A percentile compares a stretch with the other conserved stretches of the same genome.
Evolutionary conservation across 306 rosid species (phyloP).

Genomic region (Vicia faba): DNA sequence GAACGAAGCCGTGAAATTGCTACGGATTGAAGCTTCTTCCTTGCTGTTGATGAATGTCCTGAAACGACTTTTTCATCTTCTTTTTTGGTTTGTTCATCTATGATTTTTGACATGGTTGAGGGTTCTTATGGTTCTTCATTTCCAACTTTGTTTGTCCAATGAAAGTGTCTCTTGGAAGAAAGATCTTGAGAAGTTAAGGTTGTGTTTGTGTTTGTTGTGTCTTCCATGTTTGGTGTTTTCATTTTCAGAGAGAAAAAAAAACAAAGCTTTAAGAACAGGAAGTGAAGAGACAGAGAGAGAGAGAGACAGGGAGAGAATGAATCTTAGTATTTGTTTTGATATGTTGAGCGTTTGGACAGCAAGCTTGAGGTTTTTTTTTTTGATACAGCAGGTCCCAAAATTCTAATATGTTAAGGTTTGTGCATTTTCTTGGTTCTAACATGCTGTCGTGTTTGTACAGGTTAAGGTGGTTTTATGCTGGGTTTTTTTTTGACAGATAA

Average conservation of each 20-base stretch:
- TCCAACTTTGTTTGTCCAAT: conserved; percentile 87
- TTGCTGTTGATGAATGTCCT: conserved; percentile 34
- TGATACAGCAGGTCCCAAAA: too few species aligned
- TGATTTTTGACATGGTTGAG: conserved; percentile 49
- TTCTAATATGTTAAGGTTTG: too few species aligned
- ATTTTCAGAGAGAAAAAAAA: conserved; percentile 45
- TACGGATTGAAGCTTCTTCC: conserved; percentile 66
- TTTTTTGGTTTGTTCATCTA: conserved; percentile 42
- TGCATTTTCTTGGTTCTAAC: too few species aligned
- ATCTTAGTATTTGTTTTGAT: conserved; percentile 3
- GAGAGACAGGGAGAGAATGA: conserved; percentile 26
- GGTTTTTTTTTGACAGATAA: too few species aligned
- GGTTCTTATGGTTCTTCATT: conserved; percentile 56
- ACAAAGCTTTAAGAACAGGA: conserved; percentile 34
- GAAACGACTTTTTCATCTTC: conserved; percentile 18
- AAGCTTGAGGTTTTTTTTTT: too few species aligned
- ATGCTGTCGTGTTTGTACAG: too few species aligned
- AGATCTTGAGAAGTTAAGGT: conserved; percentile 48
- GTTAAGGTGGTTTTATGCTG: too few species aligned
- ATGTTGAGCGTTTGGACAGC: too few species aligned
- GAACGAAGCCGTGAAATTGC: conserved; percentile 80
- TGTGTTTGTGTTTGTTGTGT: conserved; percentile 17
- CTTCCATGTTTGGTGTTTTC: conserved; percentile 51
- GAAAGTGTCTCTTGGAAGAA: conserved; percentile 94
- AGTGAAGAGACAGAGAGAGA: conserved; percentile 30